Evolutionary conservation across 2,329 filamentous ascomycete genomes (phyloP), one percentile per base, ranked within the genome.

Genomic region (Davidsoniella neocaledoniae): DNA sequence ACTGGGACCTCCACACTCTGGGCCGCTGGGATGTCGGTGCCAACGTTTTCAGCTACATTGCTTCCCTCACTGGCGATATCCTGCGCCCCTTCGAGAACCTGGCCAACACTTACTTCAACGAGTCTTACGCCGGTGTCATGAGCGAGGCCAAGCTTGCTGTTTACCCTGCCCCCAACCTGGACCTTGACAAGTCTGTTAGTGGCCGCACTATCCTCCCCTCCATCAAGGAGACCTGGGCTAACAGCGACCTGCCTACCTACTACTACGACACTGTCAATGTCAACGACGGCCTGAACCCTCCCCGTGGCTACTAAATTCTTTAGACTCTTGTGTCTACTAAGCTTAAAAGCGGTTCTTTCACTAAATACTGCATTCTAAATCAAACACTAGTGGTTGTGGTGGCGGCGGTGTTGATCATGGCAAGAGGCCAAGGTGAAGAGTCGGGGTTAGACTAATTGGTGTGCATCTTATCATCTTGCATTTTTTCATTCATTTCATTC

Each of bases 11-110:
- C 7, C 72, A 75, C 54, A 81, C 78, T 0, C 76, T 86, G 2
- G 81, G 81, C 9, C 77, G 81, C 53, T 84, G 73, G 69, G 81
- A 86, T 58, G 79, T 80, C 14, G 79, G 78, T 46, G 81, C 81
- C 59, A 85, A 85, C 59, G 73, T 85, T n/a, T 79, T 77, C 61
- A 58, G 70, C 25, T 51, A 75, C 19, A 77, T 84, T 2, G 78
- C 76, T 12, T 62, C 72, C 5, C 66, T 71, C 63, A 83, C 79
- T 0, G 74, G 76, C 48, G 78, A 82, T 59, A 58, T 56, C 54
- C 38, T 70, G 8, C 65, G 69, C 16, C 44, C 58, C 25, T 71
- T 66, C 65, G 54, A 59, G 2, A 46, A 58, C 3, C 61, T 75
- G 6, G 59, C 66, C 23, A 58, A 61, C 43, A 63, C 69, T 54